A percentile compares a stretch with the other conserved stretches of the same genome.
Evolutionary conservation across 768 basidiomycete species (phyloP).

Genomic region (Gymnopilus dilepis): DNA sequence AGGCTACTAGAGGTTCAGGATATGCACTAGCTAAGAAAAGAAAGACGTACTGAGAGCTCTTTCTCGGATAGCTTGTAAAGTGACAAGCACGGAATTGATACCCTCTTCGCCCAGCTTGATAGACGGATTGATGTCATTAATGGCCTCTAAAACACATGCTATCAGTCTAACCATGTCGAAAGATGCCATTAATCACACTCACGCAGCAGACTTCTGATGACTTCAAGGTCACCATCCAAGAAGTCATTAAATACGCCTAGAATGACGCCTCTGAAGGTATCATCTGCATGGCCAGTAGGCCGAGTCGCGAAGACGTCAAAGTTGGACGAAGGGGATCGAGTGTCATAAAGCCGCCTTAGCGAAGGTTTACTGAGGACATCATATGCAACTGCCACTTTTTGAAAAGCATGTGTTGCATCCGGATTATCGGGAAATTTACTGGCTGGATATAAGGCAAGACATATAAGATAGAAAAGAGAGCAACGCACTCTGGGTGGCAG

Average conservation of each 20-base stretch:
- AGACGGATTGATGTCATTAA: conserved; percentile 82
- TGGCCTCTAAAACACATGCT: conserved; percentile 52
- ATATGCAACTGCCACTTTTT: conserved; percentile 86
- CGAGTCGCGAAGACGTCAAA: conserved; percentile 62
- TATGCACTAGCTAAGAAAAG: not conserved
- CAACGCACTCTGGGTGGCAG: conserved; percentile 86
- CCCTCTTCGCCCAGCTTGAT: conserved; percentile 79
- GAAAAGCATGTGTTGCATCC: conserved; percentile 83
- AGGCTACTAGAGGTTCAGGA: conserved; percentile 49
- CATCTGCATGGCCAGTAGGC: conserved; percentile 66
- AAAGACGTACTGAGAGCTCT: conserved; percentile 68
- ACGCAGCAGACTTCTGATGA: conserved; percentile 79
- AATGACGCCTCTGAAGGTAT: conserved; percentile 79
- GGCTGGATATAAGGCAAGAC: conserved; percentile 15
- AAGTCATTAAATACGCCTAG: conserved; percentile 81
- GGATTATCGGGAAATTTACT: conserved; percentile 85
- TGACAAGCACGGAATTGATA: conserved; percentile 74
- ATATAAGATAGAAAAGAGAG: not conserved
- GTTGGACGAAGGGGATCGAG: conserved; percentile 46
- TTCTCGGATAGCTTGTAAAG: conserved; percentile 73
- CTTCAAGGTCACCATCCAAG: conserved; percentile 85
- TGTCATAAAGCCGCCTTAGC: conserved; percentile 72
- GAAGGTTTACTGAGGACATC: conserved; percentile 78
- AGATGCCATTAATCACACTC: conserved; percentile 31
- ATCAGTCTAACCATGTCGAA: conserved; percentile 1